Percentiles rank a stretch among this genome's conserved stretches.
Evolutionary conservation across 2,329 filamentous ascomycete genomes (phyloP).

Genomic region (Alternaria gansuensis): DNA sequence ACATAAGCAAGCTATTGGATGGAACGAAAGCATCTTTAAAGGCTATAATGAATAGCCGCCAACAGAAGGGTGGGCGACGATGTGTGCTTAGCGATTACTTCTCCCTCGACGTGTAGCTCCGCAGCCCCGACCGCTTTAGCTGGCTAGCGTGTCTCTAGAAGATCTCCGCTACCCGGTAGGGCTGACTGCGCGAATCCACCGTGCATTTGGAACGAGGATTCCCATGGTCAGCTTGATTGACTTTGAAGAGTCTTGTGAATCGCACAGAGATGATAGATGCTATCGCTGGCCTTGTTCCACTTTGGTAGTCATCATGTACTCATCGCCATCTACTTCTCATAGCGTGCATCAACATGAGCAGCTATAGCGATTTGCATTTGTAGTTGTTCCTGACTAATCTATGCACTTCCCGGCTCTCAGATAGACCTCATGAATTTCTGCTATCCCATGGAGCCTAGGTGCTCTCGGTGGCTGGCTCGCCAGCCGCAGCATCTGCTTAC

Average conservation of each 20-base stretch:
- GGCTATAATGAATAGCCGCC: conserved; percentile 3
- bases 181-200: conserved; percentile 14
- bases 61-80: conserved; percentile 11
- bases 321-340: neutral
- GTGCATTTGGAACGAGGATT: neutral
- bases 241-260: neutral
- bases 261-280: neutral
- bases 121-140: conserved; percentile 22
- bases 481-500: conserved; percentile 9
- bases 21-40: conserved; percentile 6
- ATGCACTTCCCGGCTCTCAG: neutral
- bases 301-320: neutral
- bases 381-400: neutral
- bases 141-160: conserved; percentile 39
- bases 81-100: conserved; percentile 24
- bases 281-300: neutral
- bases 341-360: neutral
- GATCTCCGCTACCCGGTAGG: conserved; percentile 36
- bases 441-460: conserved; percentile 2
- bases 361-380: neutral
- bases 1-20: conserved; percentile 15
- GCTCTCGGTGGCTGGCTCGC: conserved; percentile 4
- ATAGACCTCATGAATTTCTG: neutral
- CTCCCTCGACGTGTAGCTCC: conserved; percentile 19
- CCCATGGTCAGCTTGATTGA: neutral